phyloP scores from a whole-genome alignment of 148 eudicot genomes.

The Silene latifolia region DNA sequence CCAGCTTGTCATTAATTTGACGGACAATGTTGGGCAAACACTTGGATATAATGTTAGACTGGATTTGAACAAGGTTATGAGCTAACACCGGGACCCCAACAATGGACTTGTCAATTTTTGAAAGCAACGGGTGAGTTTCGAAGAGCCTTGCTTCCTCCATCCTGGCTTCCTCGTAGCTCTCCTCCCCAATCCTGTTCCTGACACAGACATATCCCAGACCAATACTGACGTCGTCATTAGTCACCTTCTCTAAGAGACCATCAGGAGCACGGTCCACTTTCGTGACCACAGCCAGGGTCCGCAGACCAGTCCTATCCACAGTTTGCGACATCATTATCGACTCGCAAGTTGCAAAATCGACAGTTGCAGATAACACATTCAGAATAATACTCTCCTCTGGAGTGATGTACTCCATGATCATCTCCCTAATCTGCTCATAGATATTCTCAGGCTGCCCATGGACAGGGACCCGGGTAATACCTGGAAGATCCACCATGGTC shows the following conservation, averaged over 20 bases:
- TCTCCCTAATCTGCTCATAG: too few relatives aligned
- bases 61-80: constrained; percentile 44
- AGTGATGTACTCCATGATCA: too few relatives aligned
- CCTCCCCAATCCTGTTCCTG: constrained; percentile 8
- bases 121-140: constrained; percentile 16
- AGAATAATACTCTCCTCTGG: too few relatives aligned
- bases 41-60: constrained; percentile 45
- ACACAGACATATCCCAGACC: too few relatives aligned
- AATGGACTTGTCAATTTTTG: constrained; percentile 37
- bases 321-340: too few relatives aligned
- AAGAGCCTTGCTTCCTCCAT: constrained; percentile 23
- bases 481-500: constrained; percentile 53
- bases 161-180: constrained; percentile 32
- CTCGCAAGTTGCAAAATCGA: too few relatives aligned
- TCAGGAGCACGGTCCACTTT: too few relatives aligned
- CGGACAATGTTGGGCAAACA: constrained; percentile 43
- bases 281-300: too few relatives aligned
- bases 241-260: too few relatives aligned
- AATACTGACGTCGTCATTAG: too few relatives aligned
- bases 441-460: neutral
- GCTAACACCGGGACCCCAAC: constrained; percentile 55
- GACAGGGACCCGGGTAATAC: constrained; percentile 26
- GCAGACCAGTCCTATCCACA: too few relatives aligned
- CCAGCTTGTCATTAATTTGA: constrained; percentile 42
- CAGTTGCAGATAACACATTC: too few relatives aligned